A percentile compares a stretch with the other conserved stretches of the same genome.
Conservation (phyloP, 345 rosid genomes). For the Lepidium sativum region DNA sequence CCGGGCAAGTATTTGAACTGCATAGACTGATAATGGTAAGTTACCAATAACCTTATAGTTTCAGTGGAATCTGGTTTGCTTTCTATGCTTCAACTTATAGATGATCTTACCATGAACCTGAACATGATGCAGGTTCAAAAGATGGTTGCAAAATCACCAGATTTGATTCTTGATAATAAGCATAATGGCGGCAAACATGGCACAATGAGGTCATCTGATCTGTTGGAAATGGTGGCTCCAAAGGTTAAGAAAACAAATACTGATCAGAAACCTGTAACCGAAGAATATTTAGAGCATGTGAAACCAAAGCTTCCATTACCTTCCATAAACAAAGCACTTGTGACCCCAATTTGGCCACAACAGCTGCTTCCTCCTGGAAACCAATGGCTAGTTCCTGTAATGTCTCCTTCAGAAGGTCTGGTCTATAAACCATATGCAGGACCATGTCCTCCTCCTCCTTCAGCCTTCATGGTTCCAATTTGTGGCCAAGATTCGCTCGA, state of each 20-base stretch:
- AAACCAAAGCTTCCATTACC: slow-evolving; percentile 41
- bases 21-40: slow-evolving; percentile 75
- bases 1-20: slow-evolving; percentile 71
- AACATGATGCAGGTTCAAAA: slow-evolving; percentile 52
- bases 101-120: background rate
- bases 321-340: slow-evolving; percentile 28
- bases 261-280: slow-evolving; percentile 14
- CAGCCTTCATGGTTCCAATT: slow-evolving; percentile 43
- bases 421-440: slow-evolving; percentile 68
- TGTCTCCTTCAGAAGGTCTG: slow-evolving; percentile 79
- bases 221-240: slow-evolving; percentile 17
- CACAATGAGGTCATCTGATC: slow-evolving; percentile 28
- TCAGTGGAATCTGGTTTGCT: background rate
- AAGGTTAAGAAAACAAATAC: slow-evolving; percentile 15
- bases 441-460: slow-evolving; percentile 56
- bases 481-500: slow-evolving; percentile 32
- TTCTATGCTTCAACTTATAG: background rate
- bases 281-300: slow-evolving; percentile 34
- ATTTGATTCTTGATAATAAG: slow-evolving; percentile 40
- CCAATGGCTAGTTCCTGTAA: slow-evolving; percentile 74
- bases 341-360: slow-evolving; percentile 13
- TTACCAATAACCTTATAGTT: background rate
- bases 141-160: slow-evolving; percentile 52
- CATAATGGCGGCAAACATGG: slow-evolving; percentile 15
- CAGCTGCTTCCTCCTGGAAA: slow-evolving; percentile 41